Conservation (phyloP, 2,329 filamentous ascomycete species). For the Phialophora chinensis region DNA sequence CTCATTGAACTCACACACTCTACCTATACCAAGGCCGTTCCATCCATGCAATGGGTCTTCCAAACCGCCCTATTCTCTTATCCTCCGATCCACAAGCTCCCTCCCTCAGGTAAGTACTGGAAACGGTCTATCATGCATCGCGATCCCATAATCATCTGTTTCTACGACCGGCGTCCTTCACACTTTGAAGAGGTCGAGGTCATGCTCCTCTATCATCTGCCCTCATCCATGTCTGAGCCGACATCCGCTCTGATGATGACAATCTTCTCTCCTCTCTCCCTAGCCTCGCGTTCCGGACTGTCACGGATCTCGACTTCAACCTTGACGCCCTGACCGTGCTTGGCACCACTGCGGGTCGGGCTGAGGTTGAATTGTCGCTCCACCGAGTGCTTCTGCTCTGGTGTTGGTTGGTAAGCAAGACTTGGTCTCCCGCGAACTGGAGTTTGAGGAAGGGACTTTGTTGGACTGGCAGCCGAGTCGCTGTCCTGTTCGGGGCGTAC, state of each 20-base stretch:
- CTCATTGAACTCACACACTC: not conserved
- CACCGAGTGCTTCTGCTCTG: conserved; percentile 27
- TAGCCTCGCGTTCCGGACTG: conserved; percentile 35
- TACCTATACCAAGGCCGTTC: not conserved
- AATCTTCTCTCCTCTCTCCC: conserved; percentile 35
- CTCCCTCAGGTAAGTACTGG: not conserved
- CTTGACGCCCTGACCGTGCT: conserved; percentile 32
- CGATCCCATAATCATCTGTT: not conserved
- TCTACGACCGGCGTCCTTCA: not conserved
- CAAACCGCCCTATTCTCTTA: not conserved
- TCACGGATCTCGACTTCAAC: conserved; percentile 38
- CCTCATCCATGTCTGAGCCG: conserved; percentile 22
- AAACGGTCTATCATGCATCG: not conserved
- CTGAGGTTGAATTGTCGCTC: conserved; percentile 37
- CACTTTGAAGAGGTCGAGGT: too few relatives aligned
- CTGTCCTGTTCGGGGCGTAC: conserved; percentile 15
- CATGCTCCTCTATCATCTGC: conserved; percentile 1
- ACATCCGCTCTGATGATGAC: conserved; percentile 36
- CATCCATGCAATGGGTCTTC: not conserved
- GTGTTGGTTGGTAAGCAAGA: conserved; percentile 29
- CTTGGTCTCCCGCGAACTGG: conserved; percentile 30
- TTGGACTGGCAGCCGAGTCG: conserved; percentile 16
- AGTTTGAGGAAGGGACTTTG: conserved; percentile 27
- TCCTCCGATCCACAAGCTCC: not conserved
- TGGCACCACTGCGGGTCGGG: conserved; percentile 35